Base-by-base conservation (phyloP, 805 yeast genomes). In the Starmerella potacharoeniae region DNA sequence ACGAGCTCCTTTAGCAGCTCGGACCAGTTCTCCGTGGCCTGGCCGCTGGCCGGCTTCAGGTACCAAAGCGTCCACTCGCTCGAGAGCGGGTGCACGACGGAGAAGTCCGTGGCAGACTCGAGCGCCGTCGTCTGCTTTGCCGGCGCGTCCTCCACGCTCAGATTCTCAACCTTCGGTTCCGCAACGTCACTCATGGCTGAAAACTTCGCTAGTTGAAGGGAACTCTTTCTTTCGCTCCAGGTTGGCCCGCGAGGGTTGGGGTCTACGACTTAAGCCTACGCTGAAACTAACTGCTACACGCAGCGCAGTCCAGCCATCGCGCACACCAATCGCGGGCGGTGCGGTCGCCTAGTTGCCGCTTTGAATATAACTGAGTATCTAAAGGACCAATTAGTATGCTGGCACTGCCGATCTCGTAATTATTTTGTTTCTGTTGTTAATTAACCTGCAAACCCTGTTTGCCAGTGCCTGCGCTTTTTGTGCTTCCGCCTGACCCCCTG, bases 11-110 rank as follows among this genome's bases (percentile, higher is more conserved):
- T 89, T 67, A 93, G 78, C 62, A 89, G 78, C 67, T 90, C 95
- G 54, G 87, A 79, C 97, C 97, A 91, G 65, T 87, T 81, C 73
- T 88, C 95, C 62, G 75, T 75, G 37, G 61, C 58, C 51, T 48
- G 51, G 67, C 82, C 85, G 58, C 82, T 80, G 58, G 87, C 83
- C 58, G 98, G 97, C 75, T 89, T 89, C 57, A 95, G 86, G 78
- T 88, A 93, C 98, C 98, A 91, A 67, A 91, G 79, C 28, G 97
- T 88, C 97, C 96, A 91, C 71, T 79, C 81, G 67, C 84, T 79
- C 73, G 86, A 84, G 65, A 91, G 81, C 51, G 97, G 96, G 71
- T 93, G 98, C 68, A 83, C 83, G 57, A 83, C 85, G 57, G 77
- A 78, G 71, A 86, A 83, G 60, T 71, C 71, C 33, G 77, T 74